A percentile compares a stretch with the other conserved stretches of the same genome.
Evolutionary conservation across 345 rosid species (phyloP).

Genomic region (Moricandia arvensis): DNA sequence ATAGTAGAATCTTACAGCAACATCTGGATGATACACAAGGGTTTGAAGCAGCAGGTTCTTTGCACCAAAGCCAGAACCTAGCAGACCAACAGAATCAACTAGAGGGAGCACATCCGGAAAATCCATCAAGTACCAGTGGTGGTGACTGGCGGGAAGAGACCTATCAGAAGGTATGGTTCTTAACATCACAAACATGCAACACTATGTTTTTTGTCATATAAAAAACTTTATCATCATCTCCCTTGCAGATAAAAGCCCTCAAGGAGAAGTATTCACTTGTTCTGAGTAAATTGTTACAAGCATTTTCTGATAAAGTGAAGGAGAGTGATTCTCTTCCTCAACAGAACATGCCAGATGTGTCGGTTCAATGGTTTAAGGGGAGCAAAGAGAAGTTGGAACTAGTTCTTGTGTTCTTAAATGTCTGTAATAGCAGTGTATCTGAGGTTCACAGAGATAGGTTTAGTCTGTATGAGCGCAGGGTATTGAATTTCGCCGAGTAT

Average conservation of each 20-base stretch:
- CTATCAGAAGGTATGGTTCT: constrained; percentile 71
- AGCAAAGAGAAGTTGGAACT: constrained; percentile 29
- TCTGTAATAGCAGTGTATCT: constrained; percentile 26
- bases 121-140: too few relatives aligned
- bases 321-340: constrained; percentile 41
- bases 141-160: too few relatives aligned
- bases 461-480: constrained; percentile 24
- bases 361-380: constrained; percentile 23
- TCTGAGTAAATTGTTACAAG: constrained; percentile 38
- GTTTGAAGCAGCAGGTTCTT: too few relatives aligned
- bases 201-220: too few relatives aligned
- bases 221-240: neutral
- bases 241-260: constrained; percentile 36
- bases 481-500: constrained; percentile 14
- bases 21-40: too few relatives aligned
- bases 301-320: constrained; percentile 28
- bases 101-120: too few relatives aligned
- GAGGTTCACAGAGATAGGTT: constrained; percentile 42
- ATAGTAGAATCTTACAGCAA: too few relatives aligned
- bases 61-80: too few relatives aligned
- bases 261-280: constrained; percentile 36
- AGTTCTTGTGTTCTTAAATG: constrained; percentile 21
- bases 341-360: constrained; percentile 7
- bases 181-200: too few relatives aligned
- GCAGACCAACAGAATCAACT: too few relatives aligned